These are phyloP conservation scores for Diaporthe citri DNA, from an alignment of 2,329 filamentous ascomycete genomes.

Conservation along the genomic window DNA sequence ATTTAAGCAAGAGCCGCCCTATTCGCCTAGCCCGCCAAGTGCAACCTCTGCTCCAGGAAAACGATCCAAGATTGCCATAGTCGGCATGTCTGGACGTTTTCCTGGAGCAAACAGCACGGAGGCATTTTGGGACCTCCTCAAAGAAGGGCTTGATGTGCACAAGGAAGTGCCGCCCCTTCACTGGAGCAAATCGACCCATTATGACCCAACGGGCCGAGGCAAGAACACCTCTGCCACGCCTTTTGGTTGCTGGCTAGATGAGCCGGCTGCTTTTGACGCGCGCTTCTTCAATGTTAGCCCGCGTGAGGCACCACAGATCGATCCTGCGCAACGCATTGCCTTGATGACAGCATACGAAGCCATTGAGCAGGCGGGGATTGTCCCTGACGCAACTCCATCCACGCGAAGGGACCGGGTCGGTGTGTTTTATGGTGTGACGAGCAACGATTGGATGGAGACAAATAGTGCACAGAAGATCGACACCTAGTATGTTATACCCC, in stretches of 20 bases:
- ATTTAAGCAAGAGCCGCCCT: conserved; percentile 10
- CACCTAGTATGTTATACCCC: conserved; percentile 47
- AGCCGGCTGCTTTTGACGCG: conserved; percentile 33
- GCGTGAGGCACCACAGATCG: conserved; percentile 32
- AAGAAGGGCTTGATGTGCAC: conserved; percentile 40
- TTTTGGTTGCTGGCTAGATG: conserved; percentile 26
- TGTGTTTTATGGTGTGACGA: conserved; percentile 74
- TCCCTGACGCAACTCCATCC: conserved; percentile 42
- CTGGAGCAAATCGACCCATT: conserved; percentile 70
- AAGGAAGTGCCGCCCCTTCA: conserved; percentile 20
- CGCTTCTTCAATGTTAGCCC: conserved; percentile 39
- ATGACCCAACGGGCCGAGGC: conserved; percentile 72
- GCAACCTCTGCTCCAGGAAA: background rate
- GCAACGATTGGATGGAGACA: conserved; percentile 67
- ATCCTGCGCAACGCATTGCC: conserved; percentile 35
- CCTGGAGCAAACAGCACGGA: conserved; percentile 38
- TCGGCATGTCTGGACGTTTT: conserved; percentile 70
- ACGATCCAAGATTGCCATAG: conserved; percentile 82
- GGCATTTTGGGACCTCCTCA: conserved; percentile 43
- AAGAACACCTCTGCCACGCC: conserved; percentile 75
- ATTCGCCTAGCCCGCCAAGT: conserved; percentile 10
- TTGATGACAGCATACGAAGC: conserved; percentile 37
- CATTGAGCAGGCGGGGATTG: conserved; percentile 59
- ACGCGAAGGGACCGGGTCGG: conserved; percentile 66
- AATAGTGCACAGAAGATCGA: conserved; percentile 59